Evolutionary conservation across 2,329 filamentous ascomycete species (phyloP).

Genomic region (Ceratocystis colombiana): DNA sequence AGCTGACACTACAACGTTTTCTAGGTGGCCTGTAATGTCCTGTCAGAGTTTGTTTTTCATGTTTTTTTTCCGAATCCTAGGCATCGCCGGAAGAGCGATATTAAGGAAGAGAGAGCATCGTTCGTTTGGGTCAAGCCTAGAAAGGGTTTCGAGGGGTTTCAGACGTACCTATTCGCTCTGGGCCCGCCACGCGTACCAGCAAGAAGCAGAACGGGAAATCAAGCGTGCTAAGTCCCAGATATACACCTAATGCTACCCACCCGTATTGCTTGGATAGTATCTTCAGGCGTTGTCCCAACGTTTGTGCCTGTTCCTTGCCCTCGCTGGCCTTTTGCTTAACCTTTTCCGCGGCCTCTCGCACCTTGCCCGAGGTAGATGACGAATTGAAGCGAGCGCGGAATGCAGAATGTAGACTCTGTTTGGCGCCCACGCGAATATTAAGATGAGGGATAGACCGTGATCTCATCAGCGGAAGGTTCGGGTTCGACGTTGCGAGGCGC

Average conservation of each 20-base stretch:
- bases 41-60: background rate
- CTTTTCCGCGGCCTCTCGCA: conserved; percentile 18
- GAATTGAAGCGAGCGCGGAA: conserved; percentile 14
- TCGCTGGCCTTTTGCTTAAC: conserved; percentile 23
- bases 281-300: conserved; percentile 62
- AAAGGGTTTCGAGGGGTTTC: background rate
- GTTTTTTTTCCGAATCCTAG: background rate
- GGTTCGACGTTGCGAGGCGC: conserved; percentile 2
- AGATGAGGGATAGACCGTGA: background rate
- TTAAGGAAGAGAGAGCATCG: background rate
- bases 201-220: conserved; percentile 96
- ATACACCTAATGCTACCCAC: conserved; percentile 87
- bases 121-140: background rate
- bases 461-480: background rate
- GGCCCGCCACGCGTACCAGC: conserved; percentile 70
- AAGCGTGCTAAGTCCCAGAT: conserved; percentile 67
- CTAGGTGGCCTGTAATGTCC: conserved; percentile 42
- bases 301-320: conserved; percentile 29
- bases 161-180: conserved; percentile 64
- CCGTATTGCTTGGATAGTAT: conserved; percentile 87
- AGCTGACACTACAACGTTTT: conserved; percentile 56
- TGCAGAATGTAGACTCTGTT: background rate
- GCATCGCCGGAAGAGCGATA: background rate
- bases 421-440: background rate
- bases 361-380: conserved; percentile 14